Base-by-base conservation (phyloP, 345 rosid genomes). In the Sonneratia alba region DNA sequence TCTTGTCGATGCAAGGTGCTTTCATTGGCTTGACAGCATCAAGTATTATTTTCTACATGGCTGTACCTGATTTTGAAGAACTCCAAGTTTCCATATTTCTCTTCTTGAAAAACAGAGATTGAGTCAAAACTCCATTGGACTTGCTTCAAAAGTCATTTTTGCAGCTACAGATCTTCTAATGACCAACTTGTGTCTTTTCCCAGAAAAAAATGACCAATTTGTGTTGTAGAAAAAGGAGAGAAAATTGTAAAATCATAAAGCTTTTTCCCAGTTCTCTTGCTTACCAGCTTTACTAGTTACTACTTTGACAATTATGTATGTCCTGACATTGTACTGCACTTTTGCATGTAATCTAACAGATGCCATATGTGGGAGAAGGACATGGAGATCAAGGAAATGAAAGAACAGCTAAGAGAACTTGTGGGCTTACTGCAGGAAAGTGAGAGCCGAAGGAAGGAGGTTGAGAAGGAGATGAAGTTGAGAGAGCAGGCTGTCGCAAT, bases 281-380 rank as follows among this genome's bases (percentile, higher is more conserved):
- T 0, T 53, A 53, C 59, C 24, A 53, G 59, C 22, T n/a, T 53
- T 53, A 3, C 45, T 9, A 42, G 6, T 18, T 16, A 53, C 16
- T 21, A 57, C 13, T 57, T 6, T n/a, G 3, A 22, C 34, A 22
- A 57, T 57, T 57, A 57, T n/a, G 12, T 57, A 10, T 57, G 5
- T 57, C 7, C 32, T 22, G 14, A 27, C 27, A 27, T 18, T 53
- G 2, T 11, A 62, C 32, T 53, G 9, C 5, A 49, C 6, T 53
- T 67, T 73, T 59, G 67, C 11, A 12, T 71, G 22, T 78, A 68
- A 48, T 36, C 49, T 73, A 27, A 76, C 83, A 94, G 98, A 81
- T 95, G 98, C 79, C 96, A 90, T 64, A 34, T 84, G 69, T 95
- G 97, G 99, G 99, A 95, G 80, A 95, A 91, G 77, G 96, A 92